These are phyloP conservation scores for Microbotryum scabiosae DNA, from an alignment of 1,284 basidiomycete species.

Conservation along the genomic window DNA sequence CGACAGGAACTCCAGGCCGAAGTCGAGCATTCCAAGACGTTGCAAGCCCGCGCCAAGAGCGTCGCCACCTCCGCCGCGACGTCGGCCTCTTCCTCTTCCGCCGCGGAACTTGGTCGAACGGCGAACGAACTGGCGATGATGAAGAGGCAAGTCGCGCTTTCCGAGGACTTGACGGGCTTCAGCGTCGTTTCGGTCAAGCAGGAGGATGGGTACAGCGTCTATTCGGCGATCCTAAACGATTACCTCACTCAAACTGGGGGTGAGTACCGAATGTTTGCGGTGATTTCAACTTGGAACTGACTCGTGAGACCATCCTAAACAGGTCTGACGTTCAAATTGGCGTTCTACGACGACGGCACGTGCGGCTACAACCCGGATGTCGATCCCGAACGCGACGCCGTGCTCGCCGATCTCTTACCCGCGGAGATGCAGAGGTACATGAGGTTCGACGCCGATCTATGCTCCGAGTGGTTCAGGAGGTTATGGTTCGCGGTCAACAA, in stretches of 20 bases:
- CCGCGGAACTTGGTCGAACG: conserved; percentile 1
- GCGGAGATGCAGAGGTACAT: conserved; percentile 13
- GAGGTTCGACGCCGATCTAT: conserved; percentile 19
- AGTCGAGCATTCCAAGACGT: conserved; percentile 22
- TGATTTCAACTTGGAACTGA: neutral
- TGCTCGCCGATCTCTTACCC: conserved; percentile 11
- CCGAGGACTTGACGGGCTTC: conserved; percentile 29
- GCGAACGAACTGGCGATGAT: conserved; percentile 4
- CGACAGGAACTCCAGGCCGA: conserved; percentile 19
- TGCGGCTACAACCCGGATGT: conserved; percentile 23
- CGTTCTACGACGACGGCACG: conserved; percentile 15
- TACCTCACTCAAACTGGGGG: conserved; percentile 13
- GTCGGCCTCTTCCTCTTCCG: neutral
- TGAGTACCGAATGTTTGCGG: neutral
- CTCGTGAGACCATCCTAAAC: neutral
- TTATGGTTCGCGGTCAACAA: conserved; percentile 21
- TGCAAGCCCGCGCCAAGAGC: conserved; percentile 21
- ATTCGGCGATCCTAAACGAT: conserved; percentile 22
- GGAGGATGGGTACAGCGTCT: conserved; percentile 9
- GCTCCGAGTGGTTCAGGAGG: conserved; percentile 17
- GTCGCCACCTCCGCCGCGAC: neutral
- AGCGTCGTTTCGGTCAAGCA: conserved; percentile 15
- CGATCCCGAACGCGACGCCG: conserved; percentile 13
- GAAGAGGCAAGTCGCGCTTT: conserved; percentile 9
- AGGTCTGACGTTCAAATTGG: conserved; percentile 30